These are phyloP conservation scores for Oehlia diaphana DNA, from an alignment of 192 early-diverging fungal species.

Conservation along the genomic window DNA sequence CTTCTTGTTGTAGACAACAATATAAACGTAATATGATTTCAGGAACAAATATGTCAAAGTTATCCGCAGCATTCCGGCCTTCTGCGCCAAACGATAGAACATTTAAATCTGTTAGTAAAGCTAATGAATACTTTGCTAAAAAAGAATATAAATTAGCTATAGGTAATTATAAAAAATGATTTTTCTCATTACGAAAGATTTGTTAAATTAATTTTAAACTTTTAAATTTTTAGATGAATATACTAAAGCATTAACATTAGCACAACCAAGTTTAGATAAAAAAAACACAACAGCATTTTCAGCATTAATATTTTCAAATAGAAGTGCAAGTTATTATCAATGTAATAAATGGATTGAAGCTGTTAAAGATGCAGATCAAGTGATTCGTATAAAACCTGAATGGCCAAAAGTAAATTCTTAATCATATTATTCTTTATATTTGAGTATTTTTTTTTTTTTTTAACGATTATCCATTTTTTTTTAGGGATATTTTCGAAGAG, in stretches of 20 bases:
- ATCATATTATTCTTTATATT: background rate
- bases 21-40: too few relatives aligned
- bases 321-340: slow-evolving; percentile 37
- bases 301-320: slow-evolving; percentile 41
- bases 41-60: too few relatives aligned
- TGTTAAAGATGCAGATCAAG: slow-evolving; percentile 31
- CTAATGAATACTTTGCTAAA: slow-evolving; percentile 56
- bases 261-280: slow-evolving; percentile 31
- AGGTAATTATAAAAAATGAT: slow-evolving; percentile 29
- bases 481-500: slow-evolving; percentile 67
- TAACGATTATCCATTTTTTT: slow-evolving; percentile 41
- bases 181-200: background rate
- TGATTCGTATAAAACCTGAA: slow-evolving; percentile 34
- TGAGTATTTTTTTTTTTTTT: background rate
- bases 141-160: slow-evolving; percentile 54
- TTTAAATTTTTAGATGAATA: slow-evolving; percentile 32
- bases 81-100: slow-evolving; percentile 32
- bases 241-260: slow-evolving; percentile 34
- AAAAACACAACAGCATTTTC: slow-evolving; percentile 41
- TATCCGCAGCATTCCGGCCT: too few relatives aligned
- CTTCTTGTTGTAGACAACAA: too few relatives aligned
- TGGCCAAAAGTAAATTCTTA: slow-evolving; percentile 42
- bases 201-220: background rate
- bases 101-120: slow-evolving; percentile 33
- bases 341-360: slow-evolving; percentile 32